Percentiles rank a stretch among this genome's conserved stretches.
Conservation (phyloP, 1,139 yeast genomes). For the Magnusiomyces magnusii region DNA sequence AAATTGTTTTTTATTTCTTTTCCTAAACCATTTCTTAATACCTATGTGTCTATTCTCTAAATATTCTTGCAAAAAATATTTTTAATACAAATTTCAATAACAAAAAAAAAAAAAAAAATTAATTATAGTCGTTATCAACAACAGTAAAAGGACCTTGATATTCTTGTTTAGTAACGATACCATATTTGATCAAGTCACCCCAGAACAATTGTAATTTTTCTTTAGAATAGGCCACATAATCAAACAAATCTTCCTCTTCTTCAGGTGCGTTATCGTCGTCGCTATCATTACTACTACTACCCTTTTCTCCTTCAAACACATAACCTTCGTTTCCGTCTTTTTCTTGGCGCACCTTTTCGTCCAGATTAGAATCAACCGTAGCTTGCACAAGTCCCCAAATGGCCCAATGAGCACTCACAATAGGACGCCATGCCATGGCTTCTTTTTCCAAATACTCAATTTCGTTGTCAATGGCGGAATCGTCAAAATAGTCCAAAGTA, state of each 20-base stretch:
- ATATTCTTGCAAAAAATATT: no score
- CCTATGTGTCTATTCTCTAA: not conserved
- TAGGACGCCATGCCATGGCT: slow-evolving; percentile 69
- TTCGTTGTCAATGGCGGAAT: slow-evolving; percentile 42
- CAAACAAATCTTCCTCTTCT: slow-evolving; percentile 62
- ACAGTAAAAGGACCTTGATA: slow-evolving; percentile 25
- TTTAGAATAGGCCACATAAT: slow-evolving; percentile 64
- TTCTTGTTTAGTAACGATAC: slow-evolving; percentile 36
- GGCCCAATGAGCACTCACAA: slow-evolving; percentile 76
- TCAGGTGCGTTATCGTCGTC: slow-evolving; percentile 25
- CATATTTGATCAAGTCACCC: slow-evolving; percentile 65
- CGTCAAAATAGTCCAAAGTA: slow-evolving; percentile 25
- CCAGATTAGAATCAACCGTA: slow-evolving; percentile 27
- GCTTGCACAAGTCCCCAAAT: slow-evolving; percentile 85
- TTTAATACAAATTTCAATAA: no score
- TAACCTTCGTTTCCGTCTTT: slow-evolving; percentile 26
- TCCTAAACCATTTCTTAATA: no score
- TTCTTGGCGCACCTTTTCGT: slow-evolving; percentile 24
- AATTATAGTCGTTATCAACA: slow-evolving; percentile 10
- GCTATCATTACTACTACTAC: no score
- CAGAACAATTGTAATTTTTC: slow-evolving; percentile 68
- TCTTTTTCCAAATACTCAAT: slow-evolving; percentile 56
- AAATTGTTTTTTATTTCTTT: no score
- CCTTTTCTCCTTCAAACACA: slow-evolving; percentile 29
- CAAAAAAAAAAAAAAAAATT: not conserved